These are phyloP conservation scores for Ophidiomyces ophidiicola DNA, from an alignment of 2,329 filamentous ascomycete genomes.

Conservation along the genomic window DNA sequence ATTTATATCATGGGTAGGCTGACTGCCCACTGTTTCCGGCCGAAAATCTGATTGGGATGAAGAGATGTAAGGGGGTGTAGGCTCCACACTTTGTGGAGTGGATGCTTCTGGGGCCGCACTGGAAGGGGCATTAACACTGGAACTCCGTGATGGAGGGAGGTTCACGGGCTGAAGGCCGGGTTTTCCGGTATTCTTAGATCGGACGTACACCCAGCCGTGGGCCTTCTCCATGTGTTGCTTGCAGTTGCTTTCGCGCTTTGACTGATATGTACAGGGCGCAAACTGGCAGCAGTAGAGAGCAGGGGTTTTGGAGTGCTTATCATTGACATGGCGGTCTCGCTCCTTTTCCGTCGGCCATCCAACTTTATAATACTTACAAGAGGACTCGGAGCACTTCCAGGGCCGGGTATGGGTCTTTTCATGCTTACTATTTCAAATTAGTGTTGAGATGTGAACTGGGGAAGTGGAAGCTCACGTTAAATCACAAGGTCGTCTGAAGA, in stretches of 20 bases:
- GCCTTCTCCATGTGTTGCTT: conserved; percentile 99
- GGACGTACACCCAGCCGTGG: conserved; percentile 78
- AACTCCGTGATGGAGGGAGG: conserved; percentile 41
- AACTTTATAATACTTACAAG: conserved; percentile 79
- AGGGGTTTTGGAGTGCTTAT: conserved; percentile 77
- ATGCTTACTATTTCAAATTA: conserved; percentile 52
- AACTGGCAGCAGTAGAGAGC: conserved; percentile 73
- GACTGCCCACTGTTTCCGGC: conserved; percentile 8
- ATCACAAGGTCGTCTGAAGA: conserved; percentile 95
- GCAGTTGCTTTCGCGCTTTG: conserved; percentile 91
- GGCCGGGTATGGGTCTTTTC: conserved; percentile 95
- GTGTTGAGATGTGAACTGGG: conserved; percentile 3
- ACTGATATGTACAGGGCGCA: conserved; percentile 78
- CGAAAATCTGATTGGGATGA: conserved; percentile 20
- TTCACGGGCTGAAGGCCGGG: conserved; percentile 23
- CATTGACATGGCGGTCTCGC: conserved; percentile 87
- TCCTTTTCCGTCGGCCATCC: conserved; percentile 98
- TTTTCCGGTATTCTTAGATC: conserved; percentile 83
- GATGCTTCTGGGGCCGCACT: conserved; percentile 43
- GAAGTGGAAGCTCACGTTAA: conserved; percentile 45
- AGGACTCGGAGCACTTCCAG: conserved; percentile 74
- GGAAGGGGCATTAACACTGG: conserved; percentile 51
- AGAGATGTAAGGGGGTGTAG: conserved; percentile 20
- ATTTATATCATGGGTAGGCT: conserved; percentile 2
- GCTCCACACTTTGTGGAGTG: conserved; percentile 33